A percentile compares a stretch with the other conserved stretches of the same genome.
phyloP scores from a whole-genome alignment of 495 filamentous ascomycete genomes.

The Chlorociboria aeruginascens region DNA sequence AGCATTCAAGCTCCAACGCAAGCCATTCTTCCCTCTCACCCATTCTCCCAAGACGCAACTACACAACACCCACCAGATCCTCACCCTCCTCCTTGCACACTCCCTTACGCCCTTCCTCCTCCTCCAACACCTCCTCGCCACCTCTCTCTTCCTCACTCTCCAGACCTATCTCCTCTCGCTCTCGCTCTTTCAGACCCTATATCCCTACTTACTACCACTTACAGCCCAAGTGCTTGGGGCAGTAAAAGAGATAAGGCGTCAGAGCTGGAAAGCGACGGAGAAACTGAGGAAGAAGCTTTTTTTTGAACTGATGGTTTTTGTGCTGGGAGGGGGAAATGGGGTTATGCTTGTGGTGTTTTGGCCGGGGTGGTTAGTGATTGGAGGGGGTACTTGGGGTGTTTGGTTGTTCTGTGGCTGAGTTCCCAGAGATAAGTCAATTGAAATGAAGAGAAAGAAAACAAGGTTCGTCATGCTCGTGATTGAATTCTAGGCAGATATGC shows the following conservation, averaged over 20 bases:
- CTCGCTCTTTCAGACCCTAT: slow-evolving; percentile 4
- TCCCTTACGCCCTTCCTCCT: not conserved
- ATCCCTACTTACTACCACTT: not conserved
- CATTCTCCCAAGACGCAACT: not conserved
- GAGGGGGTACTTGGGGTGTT: not conserved
- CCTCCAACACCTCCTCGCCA: slow-evolving; percentile 5
- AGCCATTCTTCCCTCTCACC: not conserved
- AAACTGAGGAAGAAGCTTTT: slow-evolving; percentile 9
- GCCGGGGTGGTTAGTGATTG: slow-evolving; percentile 17
- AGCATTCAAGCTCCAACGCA: not conserved
- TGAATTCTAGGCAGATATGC: not conserved
- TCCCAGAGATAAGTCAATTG: not conserved
- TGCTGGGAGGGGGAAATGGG: slow-evolving; percentile 13
- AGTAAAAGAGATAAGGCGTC: not conserved
- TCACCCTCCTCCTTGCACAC: not conserved
- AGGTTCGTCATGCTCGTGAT: not conserved
- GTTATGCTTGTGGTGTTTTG: slow-evolving; percentile 12
- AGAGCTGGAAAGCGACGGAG: slow-evolving; percentile 8
- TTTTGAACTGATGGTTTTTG: slow-evolving; percentile 13
- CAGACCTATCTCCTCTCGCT: slow-evolving; percentile 3
- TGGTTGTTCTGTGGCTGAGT: slow-evolving; percentile 7
- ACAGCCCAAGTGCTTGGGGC: not conserved
- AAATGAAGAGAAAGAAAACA: not conserved
- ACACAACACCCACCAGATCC: not conserved
- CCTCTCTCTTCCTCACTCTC: slow-evolving; percentile 2